Percentiles rank a stretch among this genome's conserved stretches.
phyloP scores from a whole-genome alignment of 2,329 filamentous ascomycete genomes.

The Fusarium tupiense region DNA sequence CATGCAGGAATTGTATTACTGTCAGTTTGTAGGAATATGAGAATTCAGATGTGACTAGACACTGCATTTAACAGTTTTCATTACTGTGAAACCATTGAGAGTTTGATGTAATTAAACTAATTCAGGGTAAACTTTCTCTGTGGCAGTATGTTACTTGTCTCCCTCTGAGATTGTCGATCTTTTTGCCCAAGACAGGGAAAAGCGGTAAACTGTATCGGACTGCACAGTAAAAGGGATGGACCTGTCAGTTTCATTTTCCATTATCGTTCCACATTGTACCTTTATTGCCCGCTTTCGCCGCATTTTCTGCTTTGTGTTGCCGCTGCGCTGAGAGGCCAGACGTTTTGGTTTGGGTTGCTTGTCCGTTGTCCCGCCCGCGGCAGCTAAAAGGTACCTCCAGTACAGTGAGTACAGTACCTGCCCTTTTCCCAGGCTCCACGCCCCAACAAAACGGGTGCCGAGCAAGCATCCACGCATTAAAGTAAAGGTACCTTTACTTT shows the following conservation, averaged over 20 bases:
- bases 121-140: background rate
- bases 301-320: conserved; percentile 24
- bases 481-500: background rate
- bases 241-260: conserved; percentile 3
- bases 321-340: conserved; percentile 19
- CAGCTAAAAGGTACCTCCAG: background rate
- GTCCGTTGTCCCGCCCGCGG: conserved; percentile 14
- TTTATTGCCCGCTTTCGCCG: conserved; percentile 20
- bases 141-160: background rate
- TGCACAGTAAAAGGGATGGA: background rate
- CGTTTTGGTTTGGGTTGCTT: conserved; percentile 1
- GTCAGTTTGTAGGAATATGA: background rate
- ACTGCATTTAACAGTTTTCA: fast-evolving
- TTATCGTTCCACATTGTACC: conserved; percentile 24
- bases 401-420: conserved; percentile 7
- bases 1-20: background rate
- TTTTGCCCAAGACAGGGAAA: conserved; percentile 23
- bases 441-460: conserved; percentile 44
- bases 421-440: conserved; percentile 37
- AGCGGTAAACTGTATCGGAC: conserved; percentile 13
- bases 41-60: fast-evolving
- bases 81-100: too few species aligned
- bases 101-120: background rate
- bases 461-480: conserved; percentile 22
- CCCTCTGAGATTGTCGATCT: conserved; percentile 21